phyloP scores from a whole-genome alignment of 345 rosid species.

The Populus davidiana region DNA sequence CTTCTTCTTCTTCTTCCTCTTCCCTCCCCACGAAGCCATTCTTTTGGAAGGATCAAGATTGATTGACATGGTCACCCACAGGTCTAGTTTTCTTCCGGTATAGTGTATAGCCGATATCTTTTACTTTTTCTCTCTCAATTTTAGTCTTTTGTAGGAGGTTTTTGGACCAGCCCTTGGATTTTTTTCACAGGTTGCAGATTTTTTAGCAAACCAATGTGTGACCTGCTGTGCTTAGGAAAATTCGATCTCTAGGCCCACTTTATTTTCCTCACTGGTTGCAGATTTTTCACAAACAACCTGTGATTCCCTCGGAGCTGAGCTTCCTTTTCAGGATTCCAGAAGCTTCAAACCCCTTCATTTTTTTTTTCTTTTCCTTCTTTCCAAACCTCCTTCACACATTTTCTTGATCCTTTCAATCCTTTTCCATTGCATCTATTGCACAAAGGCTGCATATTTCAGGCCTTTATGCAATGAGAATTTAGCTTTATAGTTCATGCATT shows the following conservation, averaged over 20 bases:
- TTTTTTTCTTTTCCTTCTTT: background rate
- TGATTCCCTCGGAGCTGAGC: conserved; percentile 6
- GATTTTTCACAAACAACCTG: conserved; percentile 42
- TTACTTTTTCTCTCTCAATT: background rate
- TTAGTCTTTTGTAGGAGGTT: background rate
- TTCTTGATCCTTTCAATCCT: background rate
- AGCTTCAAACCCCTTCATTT: background rate
- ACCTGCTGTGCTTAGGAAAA: conserved; percentile 5
- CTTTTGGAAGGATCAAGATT: conserved; percentile 58
- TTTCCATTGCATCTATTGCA: conserved; percentile 13
- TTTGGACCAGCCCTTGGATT: conserved; percentile 17
- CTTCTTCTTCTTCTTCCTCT: conserved; percentile 43
- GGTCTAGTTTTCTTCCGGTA: conserved; percentile 5
- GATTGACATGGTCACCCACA: conserved; percentile 3
- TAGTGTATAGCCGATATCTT: background rate
- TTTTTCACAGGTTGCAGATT: conserved; percentile 28
- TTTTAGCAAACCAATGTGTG: conserved; percentile 22
- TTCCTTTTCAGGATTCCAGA: background rate
- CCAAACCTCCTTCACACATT: background rate
- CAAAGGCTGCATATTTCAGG: conserved; percentile 51
- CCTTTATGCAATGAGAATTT: conserved; percentile 20
- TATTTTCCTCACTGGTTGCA: conserved; percentile 31
- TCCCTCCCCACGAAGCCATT: conserved; percentile 56
- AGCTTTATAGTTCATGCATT: conserved; percentile 14
- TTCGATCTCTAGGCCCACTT: background rate